These are phyloP conservation scores for Nothophaeocryptopus gaeumannii DNA, from an alignment of 2,329 filamentous ascomycete species.

Conservation along the genomic window DNA sequence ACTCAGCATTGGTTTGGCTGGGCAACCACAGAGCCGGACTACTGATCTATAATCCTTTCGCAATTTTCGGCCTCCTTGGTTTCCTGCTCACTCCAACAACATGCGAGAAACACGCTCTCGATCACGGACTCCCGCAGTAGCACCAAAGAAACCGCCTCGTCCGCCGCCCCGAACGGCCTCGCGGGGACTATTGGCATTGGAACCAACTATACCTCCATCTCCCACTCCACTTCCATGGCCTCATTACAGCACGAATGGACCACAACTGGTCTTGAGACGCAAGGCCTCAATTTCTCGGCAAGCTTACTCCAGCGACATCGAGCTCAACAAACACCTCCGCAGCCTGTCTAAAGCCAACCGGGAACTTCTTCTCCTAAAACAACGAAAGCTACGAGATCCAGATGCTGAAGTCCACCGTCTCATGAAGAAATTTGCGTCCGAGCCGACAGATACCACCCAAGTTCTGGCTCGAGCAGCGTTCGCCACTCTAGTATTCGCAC, in stretches of 20 bases:
- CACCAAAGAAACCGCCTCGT: too few species aligned
- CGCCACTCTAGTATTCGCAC: constrained; percentile 47
- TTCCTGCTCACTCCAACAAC: too few species aligned
- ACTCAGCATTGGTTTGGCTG: not conserved
- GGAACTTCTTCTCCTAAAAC: constrained; percentile 11
- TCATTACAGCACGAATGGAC: too few species aligned
- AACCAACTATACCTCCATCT: not conserved
- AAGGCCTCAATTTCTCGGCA: not conserved
- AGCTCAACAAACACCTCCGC: not conserved
- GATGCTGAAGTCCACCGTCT: constrained; percentile 11
- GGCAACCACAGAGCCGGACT: not conserved
- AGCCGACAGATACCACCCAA: not conserved
- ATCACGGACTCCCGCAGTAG: not conserved
- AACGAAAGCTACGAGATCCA: constrained; percentile 9
- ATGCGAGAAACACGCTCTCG: not conserved
- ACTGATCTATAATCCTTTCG: too few species aligned
- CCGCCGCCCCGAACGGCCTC: not conserved
- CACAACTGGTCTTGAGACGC: not conserved
- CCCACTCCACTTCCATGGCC: not conserved
- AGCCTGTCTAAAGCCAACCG: not conserved
- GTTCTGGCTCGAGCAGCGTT: constrained; percentile 10
- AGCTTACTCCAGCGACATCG: not conserved
- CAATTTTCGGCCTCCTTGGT: too few species aligned
- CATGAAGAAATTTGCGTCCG: not conserved
- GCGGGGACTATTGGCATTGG: too few species aligned